These are phyloP conservation scores for Oryza glaberrima DNA, from an alignment of 176 grass and related monocot genomes.

Conservation along the genomic window DNA sequence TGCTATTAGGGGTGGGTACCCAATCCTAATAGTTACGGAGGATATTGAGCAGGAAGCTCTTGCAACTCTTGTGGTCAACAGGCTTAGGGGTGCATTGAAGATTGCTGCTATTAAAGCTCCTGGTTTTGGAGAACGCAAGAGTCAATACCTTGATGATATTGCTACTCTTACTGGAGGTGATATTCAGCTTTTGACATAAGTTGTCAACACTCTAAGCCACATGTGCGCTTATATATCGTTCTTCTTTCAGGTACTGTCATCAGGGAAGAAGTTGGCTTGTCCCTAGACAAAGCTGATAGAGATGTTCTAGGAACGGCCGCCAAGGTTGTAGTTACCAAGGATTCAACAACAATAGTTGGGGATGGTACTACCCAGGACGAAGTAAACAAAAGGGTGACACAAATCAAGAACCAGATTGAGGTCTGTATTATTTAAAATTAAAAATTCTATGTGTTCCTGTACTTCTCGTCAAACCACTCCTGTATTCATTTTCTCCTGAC, in stretches of 20 bases:
- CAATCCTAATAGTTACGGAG: conserved; percentile 67
- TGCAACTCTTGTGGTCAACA: conserved; percentile 76
- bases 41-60: conserved; percentile 89
- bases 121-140: conserved; percentile 80
- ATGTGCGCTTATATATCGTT: neutral
- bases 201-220: neutral
- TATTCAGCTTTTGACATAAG: conserved; percentile 7
- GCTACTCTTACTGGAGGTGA: conserved; percentile 71
- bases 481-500: neutral
- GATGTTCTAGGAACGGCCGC: conserved; percentile 56
- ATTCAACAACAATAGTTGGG: conserved; percentile 68
- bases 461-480: neutral
- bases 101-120: conserved; percentile 74
- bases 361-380: conserved; percentile 64
- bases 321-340: conserved; percentile 68
- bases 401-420: conserved; percentile 72
- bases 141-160: conserved; percentile 73
- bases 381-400: conserved; percentile 57
- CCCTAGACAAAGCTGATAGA: conserved; percentile 57
- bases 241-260: conserved; percentile 46
- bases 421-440: neutral
- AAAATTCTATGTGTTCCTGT: neutral
- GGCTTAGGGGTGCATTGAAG: conserved; percentile 71
- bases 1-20: conserved; percentile 54
- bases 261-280: conserved; percentile 68